A percentile compares a stretch with the other conserved stretches of the same genome.
Conservation (phyloP, 306 rosid species). For the Echinosophora koreensis region DNA sequence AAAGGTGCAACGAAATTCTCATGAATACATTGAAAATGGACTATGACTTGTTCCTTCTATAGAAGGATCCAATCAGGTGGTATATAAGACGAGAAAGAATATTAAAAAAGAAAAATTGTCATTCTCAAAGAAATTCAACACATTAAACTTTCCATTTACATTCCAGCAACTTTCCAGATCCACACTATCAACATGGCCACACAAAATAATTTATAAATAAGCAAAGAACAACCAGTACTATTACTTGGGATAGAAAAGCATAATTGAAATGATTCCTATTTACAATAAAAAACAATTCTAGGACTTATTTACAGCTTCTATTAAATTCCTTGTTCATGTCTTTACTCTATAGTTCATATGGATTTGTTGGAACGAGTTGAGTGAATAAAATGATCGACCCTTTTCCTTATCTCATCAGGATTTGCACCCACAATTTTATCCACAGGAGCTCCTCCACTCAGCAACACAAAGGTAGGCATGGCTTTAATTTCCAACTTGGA, state of each 20-base stretch:
- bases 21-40: background rate
- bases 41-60: background rate
- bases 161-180: background rate
- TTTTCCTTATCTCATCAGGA: slow-evolving; percentile 55
- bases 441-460: slow-evolving; percentile 48
- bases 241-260: background rate
- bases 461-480: slow-evolving; percentile 51
- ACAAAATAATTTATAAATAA: background rate
- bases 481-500: slow-evolving; percentile 62
- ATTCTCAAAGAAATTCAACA: background rate
- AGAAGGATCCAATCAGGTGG: too few relatives aligned
- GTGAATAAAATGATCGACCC: slow-evolving; percentile 43
- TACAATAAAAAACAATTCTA: slow-evolving; percentile 9
- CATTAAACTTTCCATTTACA: slow-evolving; percentile 27
- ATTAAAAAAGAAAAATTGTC: background rate
- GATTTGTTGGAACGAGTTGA: slow-evolving; percentile 31
- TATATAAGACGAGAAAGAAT: too few relatives aligned
- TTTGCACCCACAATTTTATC: slow-evolving; percentile 63
- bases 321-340: slow-evolving; percentile 23
- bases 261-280: background rate
- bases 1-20: too few relatives aligned
- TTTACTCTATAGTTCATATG: slow-evolving; percentile 9
- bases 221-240: slow-evolving; percentile 11
- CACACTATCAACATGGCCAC: background rate
- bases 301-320: background rate